Conservation (phyloP, 208 protist genomes). For the Leptomonas seymouri region DNA sequence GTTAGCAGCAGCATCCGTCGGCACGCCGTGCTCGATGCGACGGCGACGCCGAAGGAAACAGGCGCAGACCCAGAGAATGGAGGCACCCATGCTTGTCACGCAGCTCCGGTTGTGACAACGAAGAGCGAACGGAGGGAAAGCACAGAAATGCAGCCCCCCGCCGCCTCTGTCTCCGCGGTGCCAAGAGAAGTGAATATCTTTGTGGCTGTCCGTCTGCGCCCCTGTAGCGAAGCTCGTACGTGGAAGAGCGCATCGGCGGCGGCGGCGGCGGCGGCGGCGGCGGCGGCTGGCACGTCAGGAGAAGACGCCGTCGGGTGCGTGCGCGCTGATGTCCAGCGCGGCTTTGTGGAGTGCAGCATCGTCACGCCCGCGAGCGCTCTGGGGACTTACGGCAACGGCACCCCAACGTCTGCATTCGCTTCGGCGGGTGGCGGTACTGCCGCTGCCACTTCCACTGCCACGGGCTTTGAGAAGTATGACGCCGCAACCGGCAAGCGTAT, state of each 20-base stretch:
- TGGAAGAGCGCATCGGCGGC: neutral
- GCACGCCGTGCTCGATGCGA: too few relatives aligned
- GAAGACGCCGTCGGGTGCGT: conserved; percentile 21
- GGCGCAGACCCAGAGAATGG: too few relatives aligned
- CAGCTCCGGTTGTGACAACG: neutral
- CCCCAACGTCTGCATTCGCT: neutral
- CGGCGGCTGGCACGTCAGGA: neutral
- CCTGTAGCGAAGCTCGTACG: conserved; percentile 1
- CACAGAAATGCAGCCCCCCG: neutral
- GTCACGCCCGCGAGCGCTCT: too few relatives aligned
- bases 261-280: neutral
- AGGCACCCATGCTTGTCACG: too few relatives aligned
- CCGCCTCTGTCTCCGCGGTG: neutral
- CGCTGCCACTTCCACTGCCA: neutral
- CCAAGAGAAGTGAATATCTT: conserved; percentile 13
- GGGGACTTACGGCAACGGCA: too few relatives aligned
- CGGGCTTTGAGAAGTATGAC: neutral
- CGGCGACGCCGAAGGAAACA: too few relatives aligned
- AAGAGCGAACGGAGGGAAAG: too few relatives aligned
- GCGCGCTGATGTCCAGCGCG: conserved; percentile 7
- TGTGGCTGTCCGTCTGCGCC: conserved; percentile 60
- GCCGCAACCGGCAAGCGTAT: conserved; percentile 1
- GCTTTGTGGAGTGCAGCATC: conserved; percentile 39
- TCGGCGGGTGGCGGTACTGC: neutral
- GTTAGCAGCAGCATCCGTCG: too few relatives aligned